Conservation (phyloP, 192 early-diverging fungal genomes). For the Glomus cerebriforme region DNA sequence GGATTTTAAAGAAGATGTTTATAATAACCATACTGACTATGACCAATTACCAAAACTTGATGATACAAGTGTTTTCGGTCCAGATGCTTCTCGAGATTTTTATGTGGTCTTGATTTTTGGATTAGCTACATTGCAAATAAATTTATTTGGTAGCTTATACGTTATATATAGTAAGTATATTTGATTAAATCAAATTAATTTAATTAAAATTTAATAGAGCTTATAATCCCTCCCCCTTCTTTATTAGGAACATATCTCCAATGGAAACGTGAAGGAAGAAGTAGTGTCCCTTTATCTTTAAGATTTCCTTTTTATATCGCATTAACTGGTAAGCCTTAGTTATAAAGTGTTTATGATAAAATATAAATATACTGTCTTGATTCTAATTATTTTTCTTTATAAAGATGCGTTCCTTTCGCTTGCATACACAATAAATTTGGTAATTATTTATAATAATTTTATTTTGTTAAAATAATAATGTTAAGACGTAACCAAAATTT, state of each 20-base stretch:
- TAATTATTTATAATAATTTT: not conserved
- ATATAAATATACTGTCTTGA: not conserved
- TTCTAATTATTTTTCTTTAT: not conserved
- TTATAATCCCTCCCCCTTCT: not conserved
- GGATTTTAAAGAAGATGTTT: not conserved
- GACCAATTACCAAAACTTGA: not conserved
- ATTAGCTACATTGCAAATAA: not conserved
- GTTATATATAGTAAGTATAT: constrained; percentile 12
- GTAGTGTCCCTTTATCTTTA: not conserved
- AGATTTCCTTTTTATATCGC: constrained; percentile 12
- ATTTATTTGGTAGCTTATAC: not conserved
- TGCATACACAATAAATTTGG: not conserved
- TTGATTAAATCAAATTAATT: not conserved
- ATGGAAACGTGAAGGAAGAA: not conserved
- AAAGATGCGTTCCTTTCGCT: not conserved
- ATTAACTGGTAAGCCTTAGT: not conserved
- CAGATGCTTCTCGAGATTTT: not conserved
- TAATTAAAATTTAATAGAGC: not conserved
- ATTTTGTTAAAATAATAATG: not conserved
- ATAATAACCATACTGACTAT: not conserved
- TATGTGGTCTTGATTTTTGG: not conserved
- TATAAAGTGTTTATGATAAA: no score
- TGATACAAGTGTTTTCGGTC: not conserved
- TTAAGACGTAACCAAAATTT: not conserved
- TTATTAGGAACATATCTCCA: not conserved